A percentile compares a stretch with the other conserved stretches of the same genome.
These are phyloP conservation scores for Tolypocladium nubicola DNA, from an alignment of 2,329 filamentous ascomycete genomes.

Conservation along the genomic window DNA sequence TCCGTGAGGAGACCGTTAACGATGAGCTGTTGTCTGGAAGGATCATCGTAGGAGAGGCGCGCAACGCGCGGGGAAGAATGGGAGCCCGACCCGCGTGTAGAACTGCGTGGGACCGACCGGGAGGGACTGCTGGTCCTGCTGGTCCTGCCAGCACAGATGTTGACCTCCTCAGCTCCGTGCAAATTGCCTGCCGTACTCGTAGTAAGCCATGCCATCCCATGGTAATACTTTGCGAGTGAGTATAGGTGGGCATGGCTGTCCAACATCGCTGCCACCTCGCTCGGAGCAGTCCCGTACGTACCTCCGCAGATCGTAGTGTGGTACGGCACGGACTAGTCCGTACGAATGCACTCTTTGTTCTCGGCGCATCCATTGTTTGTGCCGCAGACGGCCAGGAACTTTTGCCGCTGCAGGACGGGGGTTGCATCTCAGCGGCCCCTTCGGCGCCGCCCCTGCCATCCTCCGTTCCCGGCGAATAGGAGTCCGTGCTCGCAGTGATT, in stretches of 20 bases:
- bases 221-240: neutral
- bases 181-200: neutral
- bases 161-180: neutral
- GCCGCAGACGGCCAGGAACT: slow-evolving; percentile 7
- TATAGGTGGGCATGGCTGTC: neutral
- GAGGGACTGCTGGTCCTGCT: neutral
- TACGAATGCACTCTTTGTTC: slow-evolving; percentile 1
- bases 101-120: neutral
- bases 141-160: neutral
- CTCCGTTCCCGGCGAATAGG: neutral
- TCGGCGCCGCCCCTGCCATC: slow-evolving; percentile 1
- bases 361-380: slow-evolving; percentile 2
- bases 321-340: neutral
- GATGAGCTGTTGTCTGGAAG: neutral
- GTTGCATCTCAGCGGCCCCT: slow-evolving; percentile 7
- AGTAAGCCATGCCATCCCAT: neutral
- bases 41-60: neutral
- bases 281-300: neutral
- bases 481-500: neutral
- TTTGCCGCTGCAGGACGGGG: slow-evolving; percentile 9
- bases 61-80: neutral
- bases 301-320: neutral
- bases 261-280: neutral
- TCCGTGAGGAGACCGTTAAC: neutral
- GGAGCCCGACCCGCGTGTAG: neutral